Percentiles rank a stretch among this genome's conserved stretches.
phyloP scores from a whole-genome alignment of 169 alveolate genomes.

The Perkinsus chesapeaki region DNA sequence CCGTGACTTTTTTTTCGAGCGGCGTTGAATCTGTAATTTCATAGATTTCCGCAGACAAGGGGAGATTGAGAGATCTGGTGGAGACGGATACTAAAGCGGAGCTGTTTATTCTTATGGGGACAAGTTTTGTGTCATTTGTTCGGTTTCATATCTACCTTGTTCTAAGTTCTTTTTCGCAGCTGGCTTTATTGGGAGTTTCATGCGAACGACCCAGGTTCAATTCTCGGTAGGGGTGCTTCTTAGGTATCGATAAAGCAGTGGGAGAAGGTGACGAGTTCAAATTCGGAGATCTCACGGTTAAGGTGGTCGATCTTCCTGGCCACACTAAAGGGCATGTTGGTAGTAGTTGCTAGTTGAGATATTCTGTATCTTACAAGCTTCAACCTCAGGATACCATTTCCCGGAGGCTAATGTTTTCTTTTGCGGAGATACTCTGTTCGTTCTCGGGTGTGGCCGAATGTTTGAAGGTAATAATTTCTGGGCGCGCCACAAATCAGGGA shows the following conservation, averaged over 20 bases:
- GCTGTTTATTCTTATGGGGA: too few species aligned
- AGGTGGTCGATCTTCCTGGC: not conserved
- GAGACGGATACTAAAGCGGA: too few species aligned
- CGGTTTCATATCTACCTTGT: too few species aligned
- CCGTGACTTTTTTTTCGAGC: too few species aligned
- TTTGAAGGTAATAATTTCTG: not conserved
- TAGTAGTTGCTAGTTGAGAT: not conserved
- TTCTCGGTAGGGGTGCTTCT: not conserved
- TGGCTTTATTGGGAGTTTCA: too few species aligned
- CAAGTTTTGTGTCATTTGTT: too few species aligned
- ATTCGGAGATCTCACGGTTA: not conserved
- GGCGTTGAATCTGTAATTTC: too few species aligned
- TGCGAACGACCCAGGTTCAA: not conserved
- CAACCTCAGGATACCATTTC: constrained; percentile 1
- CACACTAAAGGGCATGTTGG: not conserved
- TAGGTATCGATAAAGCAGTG: not conserved
- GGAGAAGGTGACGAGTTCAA: not conserved
- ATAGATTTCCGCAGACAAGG: too few species aligned
- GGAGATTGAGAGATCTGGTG: too few species aligned
- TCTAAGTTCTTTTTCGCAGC: too few species aligned
- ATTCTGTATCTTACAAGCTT: not conserved
- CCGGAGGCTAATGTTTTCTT: not conserved
- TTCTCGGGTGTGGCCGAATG: not conserved
- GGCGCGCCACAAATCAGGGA: too few species aligned
- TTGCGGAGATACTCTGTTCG: not conserved